Percentiles rank a stretch among this genome's conserved stretches.
These are phyloP conservation scores for Rhizopus microsporus DNA, from an alignment of 371 early-diverging fungal species.

Conservation along the genomic window DNA sequence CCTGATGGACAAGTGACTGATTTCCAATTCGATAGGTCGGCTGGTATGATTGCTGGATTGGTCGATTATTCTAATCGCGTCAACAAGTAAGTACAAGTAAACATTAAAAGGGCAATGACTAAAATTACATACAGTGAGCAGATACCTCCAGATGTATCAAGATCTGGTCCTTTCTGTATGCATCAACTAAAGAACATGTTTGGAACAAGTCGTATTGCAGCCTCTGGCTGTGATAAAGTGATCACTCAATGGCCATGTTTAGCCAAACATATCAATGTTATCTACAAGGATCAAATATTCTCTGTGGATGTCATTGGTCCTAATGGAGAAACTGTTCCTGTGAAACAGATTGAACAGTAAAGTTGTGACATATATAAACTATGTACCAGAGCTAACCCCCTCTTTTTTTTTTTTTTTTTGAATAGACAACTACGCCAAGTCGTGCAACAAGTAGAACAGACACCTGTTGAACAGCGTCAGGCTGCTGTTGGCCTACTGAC, in stretches of 20 bases:
- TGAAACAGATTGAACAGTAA: constrained; percentile 64
- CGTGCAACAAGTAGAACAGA: constrained; percentile 58
- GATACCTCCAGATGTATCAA: constrained; percentile 71
- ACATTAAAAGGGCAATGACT: neutral
- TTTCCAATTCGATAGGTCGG: constrained; percentile 78
- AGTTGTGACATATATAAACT: neutral
- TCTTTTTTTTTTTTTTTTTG: neutral
- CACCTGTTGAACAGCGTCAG: constrained; percentile 41
- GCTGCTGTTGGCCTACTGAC: constrained; percentile 82
- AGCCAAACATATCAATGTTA: constrained; percentile 78
- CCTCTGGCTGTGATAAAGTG: constrained; percentile 65
- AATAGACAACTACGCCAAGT: constrained; percentile 64
- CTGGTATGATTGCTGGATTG: constrained; percentile 68
- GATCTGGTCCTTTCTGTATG: constrained; percentile 84
- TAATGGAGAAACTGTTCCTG: constrained; percentile 68
- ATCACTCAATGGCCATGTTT: constrained; percentile 72
- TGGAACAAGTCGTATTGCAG: constrained; percentile 80
- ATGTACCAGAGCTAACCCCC: neutral
- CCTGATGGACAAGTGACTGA: constrained; percentile 62
- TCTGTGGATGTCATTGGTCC: constrained; percentile 71
- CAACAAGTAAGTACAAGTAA: constrained; percentile 51
- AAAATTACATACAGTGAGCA: constrained; percentile 35
- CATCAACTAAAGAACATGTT: constrained; percentile 86
- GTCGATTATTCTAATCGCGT: constrained; percentile 75
- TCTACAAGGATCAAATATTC: constrained; percentile 84